phyloP scores from a whole-genome alignment of 2,329 filamentous ascomycete genomes.

The Stemphylium beticola region DNA sequence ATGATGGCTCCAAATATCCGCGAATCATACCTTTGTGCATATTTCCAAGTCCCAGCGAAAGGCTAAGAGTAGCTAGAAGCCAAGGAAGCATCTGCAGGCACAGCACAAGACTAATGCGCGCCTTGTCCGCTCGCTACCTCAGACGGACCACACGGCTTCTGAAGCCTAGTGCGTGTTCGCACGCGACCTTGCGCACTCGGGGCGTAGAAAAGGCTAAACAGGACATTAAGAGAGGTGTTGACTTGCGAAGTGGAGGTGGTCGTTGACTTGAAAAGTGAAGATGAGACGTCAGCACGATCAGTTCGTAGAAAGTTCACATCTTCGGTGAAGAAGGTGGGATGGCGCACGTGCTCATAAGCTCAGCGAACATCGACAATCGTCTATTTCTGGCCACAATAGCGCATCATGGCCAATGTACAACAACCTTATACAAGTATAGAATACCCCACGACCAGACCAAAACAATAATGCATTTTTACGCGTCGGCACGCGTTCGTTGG shows the following conservation, averaged over 20 bases:
- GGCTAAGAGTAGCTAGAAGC: not conserved
- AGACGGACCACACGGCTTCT: conserved; percentile 1
- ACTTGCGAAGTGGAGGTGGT: not conserved
- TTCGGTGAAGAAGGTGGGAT: too few relatives aligned
- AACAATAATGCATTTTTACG: conserved; percentile 7
- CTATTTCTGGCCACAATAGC: too few relatives aligned
- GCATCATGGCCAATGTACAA: too few relatives aligned
- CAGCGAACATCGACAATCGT: too few relatives aligned
- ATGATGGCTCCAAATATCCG: not conserved
- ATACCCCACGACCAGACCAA: not conserved
- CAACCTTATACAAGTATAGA: not conserved
- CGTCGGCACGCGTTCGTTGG: conserved; percentile 26
- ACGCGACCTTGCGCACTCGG: not conserved
- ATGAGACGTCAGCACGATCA: too few relatives aligned
- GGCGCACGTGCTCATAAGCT: too few relatives aligned
- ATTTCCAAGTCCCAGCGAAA: not conserved
- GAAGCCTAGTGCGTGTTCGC: conserved; percentile 1
- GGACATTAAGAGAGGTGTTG: not conserved
- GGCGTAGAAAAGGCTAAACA: not conserved
- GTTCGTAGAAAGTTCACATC: too few relatives aligned
- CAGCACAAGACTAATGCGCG: conserved; percentile 2
- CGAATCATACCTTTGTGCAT: conserved; percentile 1
- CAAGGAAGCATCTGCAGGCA: conserved; percentile 1
- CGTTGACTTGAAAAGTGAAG: not conserved
- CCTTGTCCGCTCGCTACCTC: conserved; percentile 4